These are phyloP conservation scores for Zymoseptoria pseudotritici DNA, from an alignment of 2,329 filamentous ascomycete species.

Conservation along the genomic window DNA sequence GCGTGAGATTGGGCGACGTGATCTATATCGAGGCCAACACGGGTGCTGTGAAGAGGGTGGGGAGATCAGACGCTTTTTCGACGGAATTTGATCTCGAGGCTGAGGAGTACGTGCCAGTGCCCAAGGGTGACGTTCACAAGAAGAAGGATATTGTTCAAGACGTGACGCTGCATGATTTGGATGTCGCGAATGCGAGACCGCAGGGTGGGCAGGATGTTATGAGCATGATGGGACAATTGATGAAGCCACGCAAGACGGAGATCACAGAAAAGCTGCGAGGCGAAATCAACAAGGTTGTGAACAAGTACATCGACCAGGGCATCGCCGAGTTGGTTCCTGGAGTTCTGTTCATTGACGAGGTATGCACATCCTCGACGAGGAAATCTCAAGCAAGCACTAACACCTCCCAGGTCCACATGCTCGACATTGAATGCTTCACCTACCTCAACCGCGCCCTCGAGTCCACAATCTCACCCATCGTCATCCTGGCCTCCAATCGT, in stretches of 20 bases:
- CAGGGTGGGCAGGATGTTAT: slow-evolving; percentile 98
- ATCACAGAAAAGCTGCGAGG: slow-evolving; percentile 93
- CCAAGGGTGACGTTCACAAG: slow-evolving; percentile 98
- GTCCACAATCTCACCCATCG: slow-evolving; percentile 88
- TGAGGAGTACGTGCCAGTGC: slow-evolving; percentile 97
- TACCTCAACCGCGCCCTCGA: slow-evolving; percentile 98
- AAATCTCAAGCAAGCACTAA: background rate
- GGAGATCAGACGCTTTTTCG: slow-evolving; percentile 90
- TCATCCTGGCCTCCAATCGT: slow-evolving; percentile 94
- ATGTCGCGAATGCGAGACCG: slow-evolving; percentile 88
- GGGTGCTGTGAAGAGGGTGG: slow-evolving; percentile 93
- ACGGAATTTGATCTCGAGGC: slow-evolving; percentile 98
- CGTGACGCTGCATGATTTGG: slow-evolving; percentile 91
- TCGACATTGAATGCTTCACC: slow-evolving; percentile 98
- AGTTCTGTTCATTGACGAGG: slow-evolving; percentile 97
- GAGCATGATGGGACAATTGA: slow-evolving; percentile 99
- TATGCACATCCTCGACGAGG: slow-evolving; percentile 36
- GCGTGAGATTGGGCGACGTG: slow-evolving; percentile 91
- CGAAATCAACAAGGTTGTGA: slow-evolving; percentile 99
- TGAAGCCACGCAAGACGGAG: slow-evolving; percentile 99
- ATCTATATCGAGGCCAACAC: slow-evolving; percentile 99
- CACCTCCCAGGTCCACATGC: slow-evolving; percentile 84
- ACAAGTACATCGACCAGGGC: slow-evolving; percentile 97
- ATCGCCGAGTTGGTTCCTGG: slow-evolving; percentile 97
- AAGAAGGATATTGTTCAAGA: slow-evolving; percentile 99